These are phyloP conservation scores for Nymphaea thermarum DNA, from an alignment of 164 flowering plant species.

Conservation along the genomic window DNA sequence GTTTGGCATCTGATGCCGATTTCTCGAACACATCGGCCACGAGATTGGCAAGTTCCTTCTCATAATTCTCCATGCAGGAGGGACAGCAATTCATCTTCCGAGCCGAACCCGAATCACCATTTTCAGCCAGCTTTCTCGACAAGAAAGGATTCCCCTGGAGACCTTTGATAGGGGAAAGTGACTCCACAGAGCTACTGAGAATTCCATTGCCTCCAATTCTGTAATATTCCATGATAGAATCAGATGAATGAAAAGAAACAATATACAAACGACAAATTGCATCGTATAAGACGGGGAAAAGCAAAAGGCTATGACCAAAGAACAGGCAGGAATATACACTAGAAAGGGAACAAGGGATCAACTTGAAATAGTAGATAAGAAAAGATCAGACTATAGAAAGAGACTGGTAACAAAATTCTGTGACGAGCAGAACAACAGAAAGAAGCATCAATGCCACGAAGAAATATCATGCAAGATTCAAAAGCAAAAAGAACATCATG, in stretches of 20 bases:
- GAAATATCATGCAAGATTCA: too few species aligned
- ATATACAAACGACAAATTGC: too few species aligned
- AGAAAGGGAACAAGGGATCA: too few species aligned
- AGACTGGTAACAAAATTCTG: too few species aligned
- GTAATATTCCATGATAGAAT: conserved; percentile 1
- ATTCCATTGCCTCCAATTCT: conserved; percentile 57
- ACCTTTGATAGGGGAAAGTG: conserved; percentile 36
- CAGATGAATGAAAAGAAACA: background rate
- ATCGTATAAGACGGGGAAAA: too few species aligned
- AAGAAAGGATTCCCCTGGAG: conserved; percentile 14
- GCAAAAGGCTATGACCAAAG: too few species aligned
- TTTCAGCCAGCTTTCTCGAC: conserved; percentile 31
- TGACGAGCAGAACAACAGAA: too few species aligned
- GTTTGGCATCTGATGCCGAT: conserved; percentile 36
- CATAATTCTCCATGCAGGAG: conserved; percentile 50
- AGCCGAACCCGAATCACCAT: conserved; percentile 23
- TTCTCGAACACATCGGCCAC: conserved; percentile 33
- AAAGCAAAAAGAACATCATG: too few species aligned
- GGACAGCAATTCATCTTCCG: conserved; percentile 45
- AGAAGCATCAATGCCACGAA: too few species aligned
- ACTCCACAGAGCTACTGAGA: conserved; percentile 44
- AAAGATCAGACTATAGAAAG: too few species aligned
- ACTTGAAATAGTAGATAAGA: too few species aligned
- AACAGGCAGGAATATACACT: too few species aligned
- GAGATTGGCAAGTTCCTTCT: conserved; percentile 51